phyloP scores from a whole-genome alignment of 768 basidiomycete species.

The Lentinus tigrinus region DNA sequence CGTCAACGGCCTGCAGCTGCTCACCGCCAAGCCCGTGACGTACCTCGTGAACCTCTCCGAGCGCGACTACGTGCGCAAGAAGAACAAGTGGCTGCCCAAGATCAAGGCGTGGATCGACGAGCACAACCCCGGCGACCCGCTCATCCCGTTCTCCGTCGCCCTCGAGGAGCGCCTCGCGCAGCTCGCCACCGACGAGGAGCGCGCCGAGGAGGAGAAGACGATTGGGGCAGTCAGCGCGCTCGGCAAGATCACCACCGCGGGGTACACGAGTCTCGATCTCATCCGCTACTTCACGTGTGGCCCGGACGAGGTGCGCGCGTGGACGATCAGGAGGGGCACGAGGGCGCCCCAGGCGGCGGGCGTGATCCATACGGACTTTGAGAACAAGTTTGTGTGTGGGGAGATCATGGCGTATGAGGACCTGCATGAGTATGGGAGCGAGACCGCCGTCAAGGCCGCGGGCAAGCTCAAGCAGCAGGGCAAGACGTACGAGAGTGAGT shows the following conservation, averaged over 20 bases:
- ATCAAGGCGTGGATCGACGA: conserved; percentile 98
- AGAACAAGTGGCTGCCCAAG: conserved; percentile 98
- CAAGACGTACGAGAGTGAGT: conserved; percentile 92
- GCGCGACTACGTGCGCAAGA: conserved; percentile 92
- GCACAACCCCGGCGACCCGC: conserved; percentile 91
- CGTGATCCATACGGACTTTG: conserved; percentile 97
- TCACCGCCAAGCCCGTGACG: conserved; percentile 96
- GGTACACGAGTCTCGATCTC: conserved; percentile 86
- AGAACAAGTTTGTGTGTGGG: conserved; percentile 96
- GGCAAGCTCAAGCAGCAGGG: conserved; percentile 96
- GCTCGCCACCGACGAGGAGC: conserved; percentile 62
- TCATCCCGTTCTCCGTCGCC: conserved; percentile 96
- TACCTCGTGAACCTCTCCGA: conserved; percentile 98
- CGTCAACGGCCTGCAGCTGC: conserved; percentile 82
- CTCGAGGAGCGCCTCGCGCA: conserved; percentile 84
- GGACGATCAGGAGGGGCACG: conserved; percentile 93
- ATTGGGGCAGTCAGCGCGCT: conserved; percentile 74
- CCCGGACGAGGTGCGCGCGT: conserved; percentile 94
- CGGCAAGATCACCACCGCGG: conserved; percentile 93
- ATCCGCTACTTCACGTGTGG: conserved; percentile 98
- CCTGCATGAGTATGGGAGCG: conserved; percentile 87
- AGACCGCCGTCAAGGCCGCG: conserved; percentile 88
- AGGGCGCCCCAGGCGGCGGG: conserved; percentile 98
- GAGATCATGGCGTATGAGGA: conserved; percentile 95
- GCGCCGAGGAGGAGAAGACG: conserved; percentile 71